phyloP scores from a whole-genome alignment of 805 yeast genomes.

The Candida ulmi region DNA sequence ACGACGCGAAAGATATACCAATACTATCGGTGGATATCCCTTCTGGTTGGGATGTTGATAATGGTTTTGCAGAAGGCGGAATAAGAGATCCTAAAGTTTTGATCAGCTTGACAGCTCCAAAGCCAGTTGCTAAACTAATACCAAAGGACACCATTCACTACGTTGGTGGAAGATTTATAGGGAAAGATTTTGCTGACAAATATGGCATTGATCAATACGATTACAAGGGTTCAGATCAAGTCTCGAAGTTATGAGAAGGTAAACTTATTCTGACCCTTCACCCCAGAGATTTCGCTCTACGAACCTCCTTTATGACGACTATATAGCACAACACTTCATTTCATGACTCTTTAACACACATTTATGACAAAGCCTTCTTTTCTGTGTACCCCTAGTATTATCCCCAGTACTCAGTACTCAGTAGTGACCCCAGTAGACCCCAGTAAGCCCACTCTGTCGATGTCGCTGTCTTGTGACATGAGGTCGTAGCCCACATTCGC shows the following conservation, averaged over 20 bases:
- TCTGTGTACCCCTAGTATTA: too few species aligned
- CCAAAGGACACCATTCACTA: conserved; percentile 49
- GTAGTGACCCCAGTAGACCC: too few species aligned
- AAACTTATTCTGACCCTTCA: too few species aligned
- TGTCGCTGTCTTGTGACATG: too few species aligned
- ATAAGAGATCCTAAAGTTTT: conserved; percentile 57
- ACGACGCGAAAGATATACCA: conserved; percentile 36
- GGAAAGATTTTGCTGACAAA: conserved; percentile 57
- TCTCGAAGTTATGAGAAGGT: conserved; percentile 28
- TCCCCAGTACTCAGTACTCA: too few species aligned
- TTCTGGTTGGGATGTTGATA: conserved; percentile 95
- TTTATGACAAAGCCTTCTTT: too few species aligned
- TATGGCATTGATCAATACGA: conserved; percentile 65
- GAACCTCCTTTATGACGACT: too few species aligned
- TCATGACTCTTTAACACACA: too few species aligned
- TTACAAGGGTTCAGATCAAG: conserved; percentile 55
- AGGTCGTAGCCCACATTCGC: too few species aligned
- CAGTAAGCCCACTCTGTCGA: too few species aligned
- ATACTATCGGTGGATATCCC: conserved; percentile 87
- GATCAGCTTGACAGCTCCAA: conserved; percentile 89
- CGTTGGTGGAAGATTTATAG: conserved; percentile 87
- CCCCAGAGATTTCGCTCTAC: too few species aligned
- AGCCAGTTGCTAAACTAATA: conserved; percentile 66
- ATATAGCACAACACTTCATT: too few species aligned
- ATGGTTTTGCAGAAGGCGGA: conserved; percentile 55